Evolutionary conservation across 1,284 basidiomycete species (phyloP).

Genomic region (Boletellus deceptivus): DNA sequence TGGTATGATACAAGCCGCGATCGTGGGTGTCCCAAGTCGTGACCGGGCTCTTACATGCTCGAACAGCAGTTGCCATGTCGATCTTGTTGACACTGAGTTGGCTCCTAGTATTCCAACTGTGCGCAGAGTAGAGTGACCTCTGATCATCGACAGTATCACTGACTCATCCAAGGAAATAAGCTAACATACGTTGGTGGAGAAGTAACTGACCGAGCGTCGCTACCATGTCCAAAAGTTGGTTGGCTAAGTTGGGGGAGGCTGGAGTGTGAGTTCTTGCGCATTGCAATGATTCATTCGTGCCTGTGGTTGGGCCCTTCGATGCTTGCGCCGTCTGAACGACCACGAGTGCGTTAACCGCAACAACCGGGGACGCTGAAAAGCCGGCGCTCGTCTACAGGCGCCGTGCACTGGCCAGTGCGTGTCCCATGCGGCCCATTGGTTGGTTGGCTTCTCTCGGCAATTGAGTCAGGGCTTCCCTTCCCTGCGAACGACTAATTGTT

Average conservation of each 20-base stretch:
- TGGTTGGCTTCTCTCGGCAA: neutral
- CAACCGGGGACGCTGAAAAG: conserved; percentile 1
- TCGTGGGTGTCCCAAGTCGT: conserved; percentile 6
- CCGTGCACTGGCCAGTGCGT: no score
- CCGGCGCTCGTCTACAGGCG: no score
- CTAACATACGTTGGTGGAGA: neutral
- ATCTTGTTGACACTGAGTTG: neutral
- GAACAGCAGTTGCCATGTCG: conserved; percentile 19
- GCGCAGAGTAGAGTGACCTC: conserved; percentile 2
- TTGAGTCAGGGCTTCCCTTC: no score
- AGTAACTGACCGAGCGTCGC: conserved; percentile 5
- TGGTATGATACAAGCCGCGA: conserved; percentile 15
- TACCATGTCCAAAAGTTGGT: neutral
- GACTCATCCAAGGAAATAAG: neutral
- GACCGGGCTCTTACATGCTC: conserved; percentile 19
- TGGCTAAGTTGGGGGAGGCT: neutral
- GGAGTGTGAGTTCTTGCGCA: neutral
- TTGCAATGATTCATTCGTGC: conserved; percentile 12
- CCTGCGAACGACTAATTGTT: no score
- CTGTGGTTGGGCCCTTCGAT: neutral
- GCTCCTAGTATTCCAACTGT: conserved; percentile 1
- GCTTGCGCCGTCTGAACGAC: no score
- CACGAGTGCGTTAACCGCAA: neutral
- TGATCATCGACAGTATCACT: conserved; percentile 6
- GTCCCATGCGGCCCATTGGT: no score